Evolutionary conservation across 495 filamentous ascomycete genomes (phyloP).

Genomic region (Aspergillus leporis): DNA sequence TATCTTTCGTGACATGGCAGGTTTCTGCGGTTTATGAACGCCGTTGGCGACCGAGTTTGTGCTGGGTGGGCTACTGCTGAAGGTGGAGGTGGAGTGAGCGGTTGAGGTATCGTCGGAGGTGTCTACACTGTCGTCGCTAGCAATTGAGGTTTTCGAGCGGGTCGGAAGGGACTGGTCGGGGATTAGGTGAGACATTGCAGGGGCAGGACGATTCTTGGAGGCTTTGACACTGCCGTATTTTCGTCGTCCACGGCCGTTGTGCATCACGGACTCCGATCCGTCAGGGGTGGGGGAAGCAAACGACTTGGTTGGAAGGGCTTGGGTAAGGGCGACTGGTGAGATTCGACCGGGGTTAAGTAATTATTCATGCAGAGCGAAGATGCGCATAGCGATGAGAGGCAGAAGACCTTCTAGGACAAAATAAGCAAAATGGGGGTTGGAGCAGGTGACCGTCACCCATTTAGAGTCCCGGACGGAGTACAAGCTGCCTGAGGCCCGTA

Average conservation of each 20-base stretch:
- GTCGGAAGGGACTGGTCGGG: constrained; percentile 19
- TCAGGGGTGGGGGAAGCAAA: constrained; percentile 1
- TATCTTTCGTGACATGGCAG: constrained; percentile 41
- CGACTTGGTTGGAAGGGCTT: not conserved
- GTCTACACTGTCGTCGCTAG: constrained; percentile 24
- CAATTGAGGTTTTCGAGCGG: constrained; percentile 16
- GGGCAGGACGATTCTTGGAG: constrained; percentile 14
- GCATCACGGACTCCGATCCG: constrained; percentile 16
- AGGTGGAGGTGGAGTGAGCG: constrained; percentile 20
- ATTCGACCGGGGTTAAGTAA: not conserved
- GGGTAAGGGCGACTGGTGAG: not conserved
- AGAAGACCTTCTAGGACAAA: not conserved
- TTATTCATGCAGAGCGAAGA: not conserved
- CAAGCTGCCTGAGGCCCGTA: not conserved
- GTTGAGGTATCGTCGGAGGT: constrained; percentile 20
- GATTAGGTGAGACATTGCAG: constrained; percentile 28
- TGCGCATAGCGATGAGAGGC: not conserved
- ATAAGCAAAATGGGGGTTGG: not conserved
- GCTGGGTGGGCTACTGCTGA: constrained; percentile 21
- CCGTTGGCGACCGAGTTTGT: constrained; percentile 26
- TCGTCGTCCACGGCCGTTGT: constrained; percentile 21
- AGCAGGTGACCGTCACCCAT: not conserved
- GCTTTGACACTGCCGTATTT: constrained; percentile 25
- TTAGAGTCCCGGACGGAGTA: not conserved
- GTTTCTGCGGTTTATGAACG: constrained; percentile 15